Percentiles rank a stretch among this genome's conserved stretches.
Evolutionary conservation across 2,329 filamentous ascomycete species (phyloP).

Genomic region (Pyrenophora seminiperda): DNA sequence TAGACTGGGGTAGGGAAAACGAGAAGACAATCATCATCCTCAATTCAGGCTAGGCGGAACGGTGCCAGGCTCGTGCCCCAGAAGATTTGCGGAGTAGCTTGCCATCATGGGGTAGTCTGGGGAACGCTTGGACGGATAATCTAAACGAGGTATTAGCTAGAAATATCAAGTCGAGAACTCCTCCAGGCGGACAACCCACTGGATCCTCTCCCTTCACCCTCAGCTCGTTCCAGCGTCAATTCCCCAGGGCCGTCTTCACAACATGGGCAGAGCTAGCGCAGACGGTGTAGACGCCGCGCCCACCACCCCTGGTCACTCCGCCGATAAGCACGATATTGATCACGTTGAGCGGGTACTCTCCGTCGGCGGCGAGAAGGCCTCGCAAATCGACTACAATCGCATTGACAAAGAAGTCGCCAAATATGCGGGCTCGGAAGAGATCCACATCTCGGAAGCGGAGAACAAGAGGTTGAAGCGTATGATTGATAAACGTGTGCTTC

Average conservation of each 20-base stretch:
- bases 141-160: constrained; percentile 23
- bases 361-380: constrained; percentile 53
- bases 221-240: constrained; percentile 17
- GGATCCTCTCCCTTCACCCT: constrained; percentile 15
- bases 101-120: constrained; percentile 28
- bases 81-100: constrained; percentile 27
- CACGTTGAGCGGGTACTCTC: constrained; percentile 59
- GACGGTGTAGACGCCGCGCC: constrained; percentile 26
- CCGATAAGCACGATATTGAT: constrained; percentile 42
- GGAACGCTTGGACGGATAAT: constrained; percentile 28
- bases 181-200: constrained; percentile 21
- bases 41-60: constrained; percentile 14
- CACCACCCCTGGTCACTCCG: constrained; percentile 19
- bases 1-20: constrained; percentile 15
- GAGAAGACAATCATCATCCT: constrained; percentile 9
- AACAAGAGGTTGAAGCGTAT: constrained; percentile 65
- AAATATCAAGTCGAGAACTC: constrained; percentile 28
- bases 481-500: constrained; percentile 71
- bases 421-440: constrained; percentile 62
- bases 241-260: constrained; percentile 19
- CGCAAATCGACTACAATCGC: constrained; percentile 62
- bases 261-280: constrained; percentile 27
- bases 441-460: constrained; percentile 65
- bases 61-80: constrained; percentile 20
- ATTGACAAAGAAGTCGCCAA: constrained; percentile 74